Conservation (phyloP, 176 grass and related monocot genomes). For the Oryza nivara region DNA sequence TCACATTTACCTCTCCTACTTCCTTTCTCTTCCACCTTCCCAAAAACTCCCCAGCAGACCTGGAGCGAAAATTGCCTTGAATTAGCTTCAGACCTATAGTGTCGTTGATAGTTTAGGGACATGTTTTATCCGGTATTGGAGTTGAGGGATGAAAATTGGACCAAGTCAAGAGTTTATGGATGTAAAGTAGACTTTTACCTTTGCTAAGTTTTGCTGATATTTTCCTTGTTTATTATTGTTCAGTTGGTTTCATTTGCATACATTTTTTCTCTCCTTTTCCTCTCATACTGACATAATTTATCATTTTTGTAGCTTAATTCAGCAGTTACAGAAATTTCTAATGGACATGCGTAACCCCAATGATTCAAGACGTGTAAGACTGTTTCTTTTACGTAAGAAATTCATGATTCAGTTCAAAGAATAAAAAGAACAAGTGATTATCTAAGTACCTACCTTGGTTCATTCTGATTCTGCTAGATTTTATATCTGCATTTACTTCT, state of each 20-base stretch:
- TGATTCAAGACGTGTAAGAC: conserved; percentile 82
- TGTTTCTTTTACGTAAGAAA: neutral
- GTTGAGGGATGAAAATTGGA: too few species aligned
- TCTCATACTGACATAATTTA: conserved; percentile 24
- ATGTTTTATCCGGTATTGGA: neutral
- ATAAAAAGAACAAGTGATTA: neutral
- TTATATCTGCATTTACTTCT: conserved; percentile 17
- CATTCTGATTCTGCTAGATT: conserved; percentile 22
- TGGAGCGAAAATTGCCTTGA: neutral
- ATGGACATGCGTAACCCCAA: conserved; percentile 49
- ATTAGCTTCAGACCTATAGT: neutral
- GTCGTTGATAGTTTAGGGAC: neutral
- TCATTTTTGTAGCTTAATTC: conserved; percentile 81
- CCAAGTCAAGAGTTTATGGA: too few species aligned
- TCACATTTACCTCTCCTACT: neutral
- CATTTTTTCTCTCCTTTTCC: conserved; percentile 18
- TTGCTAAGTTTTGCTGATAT: conserved; percentile 31
- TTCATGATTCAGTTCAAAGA: neutral
- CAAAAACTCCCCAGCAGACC: neutral
- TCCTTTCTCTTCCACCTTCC: neutral
- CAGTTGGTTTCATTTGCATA: conserved; percentile 16
- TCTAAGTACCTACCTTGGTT: neutral
- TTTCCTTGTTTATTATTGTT: conserved; percentile 27
- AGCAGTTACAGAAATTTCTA: conserved; percentile 78
- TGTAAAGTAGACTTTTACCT: neutral